Evolutionary conservation across 768 basidiomycete species (phyloP).

Genomic region (Antrodiella citrinella): DNA sequence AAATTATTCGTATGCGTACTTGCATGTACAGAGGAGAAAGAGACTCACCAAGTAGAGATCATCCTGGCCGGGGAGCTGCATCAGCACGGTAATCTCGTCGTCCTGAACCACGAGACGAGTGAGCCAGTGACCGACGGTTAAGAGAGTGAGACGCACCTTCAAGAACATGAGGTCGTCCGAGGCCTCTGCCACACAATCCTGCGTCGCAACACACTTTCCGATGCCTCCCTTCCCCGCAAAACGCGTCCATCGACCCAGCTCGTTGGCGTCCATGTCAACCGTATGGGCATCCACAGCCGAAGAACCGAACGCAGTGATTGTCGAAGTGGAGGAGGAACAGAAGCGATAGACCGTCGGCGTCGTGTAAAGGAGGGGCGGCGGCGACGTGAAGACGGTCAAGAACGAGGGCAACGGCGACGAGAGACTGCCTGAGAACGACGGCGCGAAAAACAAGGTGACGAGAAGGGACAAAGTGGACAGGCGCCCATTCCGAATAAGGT

Average conservation of each 20-base stretch:
- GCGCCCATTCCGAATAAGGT: no score
- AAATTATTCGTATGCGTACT: background rate
- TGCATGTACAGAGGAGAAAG: background rate
- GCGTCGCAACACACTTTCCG: slow-evolving; percentile 64
- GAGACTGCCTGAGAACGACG: no score
- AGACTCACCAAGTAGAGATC: slow-evolving; percentile 55
- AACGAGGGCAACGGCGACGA: no score
- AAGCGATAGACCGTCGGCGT: no score
- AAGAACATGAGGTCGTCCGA: slow-evolving; percentile 82
- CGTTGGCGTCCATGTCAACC: slow-evolving; percentile 54
- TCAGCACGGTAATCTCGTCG: slow-evolving; percentile 71
- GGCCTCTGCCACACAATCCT: slow-evolving; percentile 70
- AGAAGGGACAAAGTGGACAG: no score
- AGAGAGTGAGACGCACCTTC: slow-evolving; percentile 39
- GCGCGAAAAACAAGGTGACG: no score
- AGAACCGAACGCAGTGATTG: no score
- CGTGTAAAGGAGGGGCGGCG: no score
- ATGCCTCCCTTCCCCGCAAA: slow-evolving; percentile 85
- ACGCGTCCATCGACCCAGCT: slow-evolving; percentile 74
- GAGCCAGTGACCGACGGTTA: background rate
- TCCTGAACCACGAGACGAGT: slow-evolving; percentile 34
- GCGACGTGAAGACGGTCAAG: no score
- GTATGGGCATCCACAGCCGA: background rate
- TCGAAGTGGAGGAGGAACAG: no score
- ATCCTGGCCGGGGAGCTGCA: slow-evolving; percentile 52